Base-by-base conservation (phyloP, 495 filamentous ascomycete genomes). In the Extremus antarcticus region DNA sequence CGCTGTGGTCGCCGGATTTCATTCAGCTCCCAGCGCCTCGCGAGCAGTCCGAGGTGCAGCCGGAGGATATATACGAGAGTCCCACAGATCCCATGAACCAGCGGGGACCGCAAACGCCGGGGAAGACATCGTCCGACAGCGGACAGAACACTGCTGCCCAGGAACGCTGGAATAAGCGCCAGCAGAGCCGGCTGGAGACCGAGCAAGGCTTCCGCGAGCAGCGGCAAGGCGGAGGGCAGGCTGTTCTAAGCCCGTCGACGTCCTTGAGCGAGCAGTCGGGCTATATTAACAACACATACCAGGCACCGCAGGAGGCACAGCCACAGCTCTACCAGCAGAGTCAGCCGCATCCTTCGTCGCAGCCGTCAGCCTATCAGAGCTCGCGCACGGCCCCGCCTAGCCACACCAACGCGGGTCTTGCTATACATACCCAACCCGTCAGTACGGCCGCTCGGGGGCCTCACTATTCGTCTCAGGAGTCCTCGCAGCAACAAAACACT, bases 131-230 rank as follows among this genome's bases (percentile, higher is more conserved):
- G 55, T 54, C 55, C 50, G 59, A 58, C 51, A 54, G 49, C 32
- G 59, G 55, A 19, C 59, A 50, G n/a, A 19, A 3, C 3, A 9
- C 25, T 10, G n/a, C 40, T 38, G 49, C n/a, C 23, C 25, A 41
- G 51, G 59, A 62, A 48, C 59, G 59, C 45, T 62, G 50, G 50
- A 50, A 55, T 16, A 55, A 62, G 39, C 50, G 59, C 25, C 50
- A 55, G 19, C 51, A 58, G 55, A 55, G 58, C 55, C 59, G 59
- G 13, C 29, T 62, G 45, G 58, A 62, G 50, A 62, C 59, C 24
- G 59, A 62, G 51, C 59, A 62, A 43, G 59, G 59, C 51, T 62
- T 62, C 47, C 50, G 59, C 9, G 59, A 62, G 51, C 59, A 62
- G 55, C 49, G 59, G 47, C 55, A 57, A 46, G 59, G 54, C 40